phyloP scores from a whole-genome alignment of 2,329 filamentous ascomycete species.

The Aureobasidium subglaciale region DNA sequence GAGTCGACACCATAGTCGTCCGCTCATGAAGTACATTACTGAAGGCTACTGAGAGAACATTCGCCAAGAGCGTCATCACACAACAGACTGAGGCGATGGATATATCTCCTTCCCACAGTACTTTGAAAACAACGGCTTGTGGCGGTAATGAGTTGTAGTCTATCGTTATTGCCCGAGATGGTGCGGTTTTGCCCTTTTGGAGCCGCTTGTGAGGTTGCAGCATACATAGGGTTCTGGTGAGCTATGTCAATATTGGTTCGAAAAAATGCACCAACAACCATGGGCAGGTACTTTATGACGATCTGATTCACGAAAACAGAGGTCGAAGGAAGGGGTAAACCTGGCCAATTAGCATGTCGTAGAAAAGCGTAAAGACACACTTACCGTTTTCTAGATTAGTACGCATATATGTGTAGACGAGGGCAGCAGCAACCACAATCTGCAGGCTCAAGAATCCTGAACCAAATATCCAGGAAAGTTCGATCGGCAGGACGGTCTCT shows the following conservation, averaged over 20 bases:
- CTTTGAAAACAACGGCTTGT: constrained; percentile 43
- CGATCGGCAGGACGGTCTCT: not conserved
- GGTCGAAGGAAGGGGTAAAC: constrained; percentile 31
- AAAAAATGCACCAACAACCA: constrained; percentile 47
- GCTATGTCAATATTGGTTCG: constrained; percentile 50
- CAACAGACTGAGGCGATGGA: constrained; percentile 41
- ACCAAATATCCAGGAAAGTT: constrained; percentile 2
- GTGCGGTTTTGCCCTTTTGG: constrained; percentile 31
- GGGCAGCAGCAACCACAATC: not conserved
- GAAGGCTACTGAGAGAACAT: constrained; percentile 48
- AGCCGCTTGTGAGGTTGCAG: constrained; percentile 50
- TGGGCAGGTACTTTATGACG: constrained; percentile 47
- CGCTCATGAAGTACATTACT: constrained; percentile 45
- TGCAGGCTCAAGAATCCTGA: not conserved
- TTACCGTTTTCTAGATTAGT: not conserved
- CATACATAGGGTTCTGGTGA: constrained; percentile 49
- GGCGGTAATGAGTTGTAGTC: constrained; percentile 52
- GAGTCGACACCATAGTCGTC: constrained; percentile 10
- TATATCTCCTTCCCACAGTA: constrained; percentile 39
- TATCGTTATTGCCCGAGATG: constrained; percentile 31
- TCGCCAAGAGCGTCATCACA: constrained; percentile 42
- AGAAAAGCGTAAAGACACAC: no score
- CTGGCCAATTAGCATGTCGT: constrained; percentile 18
- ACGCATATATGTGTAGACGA: not conserved
- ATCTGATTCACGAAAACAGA: constrained; percentile 35